Base-by-base conservation (phyloP, 2,329 filamentous ascomycete genomes). In the Hypoxylon sp. region DNA sequence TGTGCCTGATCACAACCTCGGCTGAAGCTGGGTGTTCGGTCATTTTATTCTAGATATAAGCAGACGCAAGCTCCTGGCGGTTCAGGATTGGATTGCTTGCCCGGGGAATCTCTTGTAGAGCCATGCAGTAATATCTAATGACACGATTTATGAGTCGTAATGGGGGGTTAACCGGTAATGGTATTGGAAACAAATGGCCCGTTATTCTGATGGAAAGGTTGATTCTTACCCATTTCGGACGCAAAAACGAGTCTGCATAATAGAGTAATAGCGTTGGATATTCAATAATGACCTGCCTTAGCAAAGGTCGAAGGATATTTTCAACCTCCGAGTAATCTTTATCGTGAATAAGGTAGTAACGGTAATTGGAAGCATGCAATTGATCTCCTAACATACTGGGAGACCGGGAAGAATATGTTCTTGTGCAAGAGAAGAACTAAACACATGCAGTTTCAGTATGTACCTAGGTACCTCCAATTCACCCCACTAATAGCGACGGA, bases 401-500 rank as follows among this genome's bases (percentile, higher is more conserved):
- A 30, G 2, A 9, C 29, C 29, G 5, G 5, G n/a, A 29, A 30
- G 29, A 30, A 2, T 30, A 30, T 2, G 29, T 6, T n/a, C n/a
- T 27, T 27, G 25, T 3, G 25, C 25, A 27, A 27, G 25, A n/a
- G n/a, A n/a, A n/a, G n/a, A n/a, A n/a, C n/a, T n/a, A n/a, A n/a
- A n/a, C n/a, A n/a, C 30, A 1, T 34, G 11, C 11, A 34, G n/a
- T 30, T 30, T 8, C 2, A 30, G 29, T 2, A 37, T 25, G 21
- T 59, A 45, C 56, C 16, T 30, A 39, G 19, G 29, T 51, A 59
- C 34, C 9, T 37, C 25, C 5, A 46, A 46, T 14, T 8, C 12
- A 9, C 25, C 21, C 19, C 11, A 29, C 16, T 21, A 50, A 3
- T 16, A 21, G 7, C 12, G 8, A 8, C 3, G 46, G 65, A 55